Base-by-base conservation (phyloP, 2,329 filamentous ascomycete genomes). In the Cladophialophora exuberans region DNA sequence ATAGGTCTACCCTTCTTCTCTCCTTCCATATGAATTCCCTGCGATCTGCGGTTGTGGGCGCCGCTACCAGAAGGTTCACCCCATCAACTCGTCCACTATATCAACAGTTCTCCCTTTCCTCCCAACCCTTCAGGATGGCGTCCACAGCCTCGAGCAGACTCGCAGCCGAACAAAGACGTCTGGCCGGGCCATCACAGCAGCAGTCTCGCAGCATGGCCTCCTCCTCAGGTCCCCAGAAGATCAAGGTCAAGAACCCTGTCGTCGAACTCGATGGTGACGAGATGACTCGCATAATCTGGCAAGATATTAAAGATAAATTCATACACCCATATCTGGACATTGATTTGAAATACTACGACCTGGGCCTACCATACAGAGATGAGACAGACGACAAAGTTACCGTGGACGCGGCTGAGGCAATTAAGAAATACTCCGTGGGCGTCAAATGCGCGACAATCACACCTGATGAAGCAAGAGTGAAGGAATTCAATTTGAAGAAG, bases 391-490 rank as follows among this genome's bases (percentile, higher is more conserved):
- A 97, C 76, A 83, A 97, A 80, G 93, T 99, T 76, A 99, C 94
- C 61, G 74, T 92, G 66, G 94, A 97, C 71, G 89, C 93, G 52
- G 94, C 94, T 52, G 90, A 96, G 79, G 94, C 94, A 38, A 97
- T 97, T 80, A 92, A 96, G 84, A 96, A 97, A 83, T 97, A 97
- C 83, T 90, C 88, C 57, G 94, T 99, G 52, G 94, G 93, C 75
- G 90, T 99, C 79, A 99, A 99, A 83, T 99, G 94, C 76, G 94
- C 94, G 64, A 99, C 94, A 73, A 99, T 99, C 79, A 99, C 94
- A 38, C 94, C 94, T 33, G 94, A 99, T 73, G 94, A 99, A 83
- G 88, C 85, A 62, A 88, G 94, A 72, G 93, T 99, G 25, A 83
- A 97, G 81, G 94, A 97, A 78, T 99, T 97, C 77, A 92, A 97